phyloP scores from a whole-genome alignment of 441 rosid genomes.

The Bruguiera hainesii region DNA sequence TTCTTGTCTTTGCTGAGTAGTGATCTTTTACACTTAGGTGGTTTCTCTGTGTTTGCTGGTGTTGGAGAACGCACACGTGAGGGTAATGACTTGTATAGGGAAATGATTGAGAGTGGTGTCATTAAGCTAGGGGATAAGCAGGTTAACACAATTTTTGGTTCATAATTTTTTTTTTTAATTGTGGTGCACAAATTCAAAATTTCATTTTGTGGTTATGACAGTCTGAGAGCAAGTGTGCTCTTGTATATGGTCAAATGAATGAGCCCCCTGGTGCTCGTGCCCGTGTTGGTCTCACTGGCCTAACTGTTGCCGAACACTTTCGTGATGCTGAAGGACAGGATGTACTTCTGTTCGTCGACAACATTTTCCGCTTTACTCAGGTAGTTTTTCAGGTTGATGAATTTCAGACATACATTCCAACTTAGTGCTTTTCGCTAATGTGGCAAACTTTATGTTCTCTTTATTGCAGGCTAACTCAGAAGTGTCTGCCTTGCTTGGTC shows the following conservation, averaged over 20 bases:
- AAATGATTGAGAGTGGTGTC: conserved; percentile 99
- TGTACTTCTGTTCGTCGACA: conserved; percentile 94
- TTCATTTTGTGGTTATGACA: conserved; percentile 15
- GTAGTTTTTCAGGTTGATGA: conserved; percentile 27
- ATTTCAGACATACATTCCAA: too few species aligned
- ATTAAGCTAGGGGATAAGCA: conserved; percentile 96
- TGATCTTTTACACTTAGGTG: conserved; percentile 50
- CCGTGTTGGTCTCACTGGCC: conserved; percentile 98
- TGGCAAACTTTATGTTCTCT: background rate
- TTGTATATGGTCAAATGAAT: conserved; percentile 99
- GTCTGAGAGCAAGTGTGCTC: conserved; percentile 98
- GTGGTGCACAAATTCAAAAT: background rate
- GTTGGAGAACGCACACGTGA: conserved; percentile 97
- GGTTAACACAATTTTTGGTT: conserved; percentile 30
- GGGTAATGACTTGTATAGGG: conserved; percentile 95
- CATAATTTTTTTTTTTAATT: background rate
- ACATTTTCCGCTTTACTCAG: conserved; percentile 97
- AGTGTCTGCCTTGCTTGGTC: conserved; percentile 98
- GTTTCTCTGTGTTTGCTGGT: conserved; percentile 99
- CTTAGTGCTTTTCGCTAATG: background rate
- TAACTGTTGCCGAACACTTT: conserved; percentile 96
- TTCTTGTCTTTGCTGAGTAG: background rate
- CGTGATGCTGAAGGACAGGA: conserved; percentile 98
- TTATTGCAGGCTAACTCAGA: conserved; percentile 82
- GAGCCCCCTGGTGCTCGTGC: conserved; percentile 99